Conservation (phyloP, 2,329 filamentous ascomycete species). For the Apiospora sp. region DNA sequence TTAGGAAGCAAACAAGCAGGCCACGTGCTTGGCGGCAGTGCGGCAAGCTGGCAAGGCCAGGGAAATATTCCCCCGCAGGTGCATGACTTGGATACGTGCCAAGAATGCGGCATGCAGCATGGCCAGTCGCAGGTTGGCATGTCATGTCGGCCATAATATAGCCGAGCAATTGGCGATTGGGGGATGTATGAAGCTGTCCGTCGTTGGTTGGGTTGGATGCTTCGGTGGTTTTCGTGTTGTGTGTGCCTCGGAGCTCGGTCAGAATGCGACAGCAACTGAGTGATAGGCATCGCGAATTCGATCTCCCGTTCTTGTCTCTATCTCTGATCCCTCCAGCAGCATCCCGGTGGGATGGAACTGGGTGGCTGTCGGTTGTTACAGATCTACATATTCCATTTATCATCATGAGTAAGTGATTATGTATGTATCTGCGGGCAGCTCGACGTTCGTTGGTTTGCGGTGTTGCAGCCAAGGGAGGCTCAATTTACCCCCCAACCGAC, state of each 20-base stretch:
- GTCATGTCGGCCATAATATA: constrained; percentile 1
- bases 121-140: background rate
- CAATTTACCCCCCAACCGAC: constrained; percentile 3
- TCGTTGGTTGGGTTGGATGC: background rate
- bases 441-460: background rate
- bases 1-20: background rate
- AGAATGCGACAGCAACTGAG: constrained; percentile 3
- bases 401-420: background rate
- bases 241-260: background rate
- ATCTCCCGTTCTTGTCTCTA: background rate
- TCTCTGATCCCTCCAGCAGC: background rate
- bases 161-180: background rate
- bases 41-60: background rate
- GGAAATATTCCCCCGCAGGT: background rate
- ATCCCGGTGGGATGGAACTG: constrained; percentile 10
- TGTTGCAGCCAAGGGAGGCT: background rate
- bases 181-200: background rate
- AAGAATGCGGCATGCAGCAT: constrained; percentile 4
- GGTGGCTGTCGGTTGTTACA: background rate
- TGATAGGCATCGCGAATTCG: background rate
- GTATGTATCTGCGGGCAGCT: background rate
- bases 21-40: constrained; percentile 11
- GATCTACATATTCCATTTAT: background rate
- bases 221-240: background rate
- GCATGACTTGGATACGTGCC: constrained; percentile 17